phyloP scores from a whole-genome alignment of 2,329 filamentous ascomycete genomes.

The Pseudocercospora macadamiae region DNA sequence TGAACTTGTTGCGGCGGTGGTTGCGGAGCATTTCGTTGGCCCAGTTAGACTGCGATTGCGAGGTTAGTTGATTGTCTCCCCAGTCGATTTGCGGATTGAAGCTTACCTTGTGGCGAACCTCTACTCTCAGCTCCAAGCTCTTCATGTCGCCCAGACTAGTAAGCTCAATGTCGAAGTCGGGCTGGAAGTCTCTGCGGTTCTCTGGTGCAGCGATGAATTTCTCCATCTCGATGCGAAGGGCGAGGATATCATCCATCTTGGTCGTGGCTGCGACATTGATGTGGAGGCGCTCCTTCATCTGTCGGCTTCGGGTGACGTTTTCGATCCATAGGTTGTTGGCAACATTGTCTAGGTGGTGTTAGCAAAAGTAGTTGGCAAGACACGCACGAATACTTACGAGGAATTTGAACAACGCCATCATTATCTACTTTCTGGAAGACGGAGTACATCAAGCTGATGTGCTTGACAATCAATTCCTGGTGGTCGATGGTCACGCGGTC shows the following conservation, averaged over 20 bases:
- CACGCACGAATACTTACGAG: no score
- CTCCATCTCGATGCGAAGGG: conserved; percentile 33
- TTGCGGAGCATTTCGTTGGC: conserved; percentile 74
- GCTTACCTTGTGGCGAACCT: conserved; percentile 42
- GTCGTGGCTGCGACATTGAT: conserved; percentile 35
- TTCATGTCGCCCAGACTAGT: conserved; percentile 35
- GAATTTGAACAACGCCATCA: conserved; percentile 36
- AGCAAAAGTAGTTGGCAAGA: no score
- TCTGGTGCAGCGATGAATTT: conserved; percentile 36
- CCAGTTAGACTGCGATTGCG: conserved; percentile 54
- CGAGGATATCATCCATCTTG: conserved; percentile 38
- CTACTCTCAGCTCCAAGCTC: conserved; percentile 38
- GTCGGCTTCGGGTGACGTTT: conserved; percentile 39
- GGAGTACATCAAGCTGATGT: conserved; percentile 38
- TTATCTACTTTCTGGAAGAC: conserved; percentile 36
- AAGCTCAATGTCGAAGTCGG: conserved; percentile 39
- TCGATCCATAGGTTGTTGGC: conserved; percentile 42
- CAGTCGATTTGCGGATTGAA: no score
- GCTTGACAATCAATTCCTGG: conserved; percentile 35
- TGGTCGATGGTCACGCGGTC: conserved; percentile 39
- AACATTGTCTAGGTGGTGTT: no score
- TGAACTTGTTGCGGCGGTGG: conserved; percentile 85
- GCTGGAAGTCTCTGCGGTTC: conserved; percentile 42
- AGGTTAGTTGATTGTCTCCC: no score
- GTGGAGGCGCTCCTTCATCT: conserved; percentile 39